Base-by-base conservation (phyloP, 1,284 basidiomycete species). In the Pseudomicrostroma phylloplanum region DNA sequence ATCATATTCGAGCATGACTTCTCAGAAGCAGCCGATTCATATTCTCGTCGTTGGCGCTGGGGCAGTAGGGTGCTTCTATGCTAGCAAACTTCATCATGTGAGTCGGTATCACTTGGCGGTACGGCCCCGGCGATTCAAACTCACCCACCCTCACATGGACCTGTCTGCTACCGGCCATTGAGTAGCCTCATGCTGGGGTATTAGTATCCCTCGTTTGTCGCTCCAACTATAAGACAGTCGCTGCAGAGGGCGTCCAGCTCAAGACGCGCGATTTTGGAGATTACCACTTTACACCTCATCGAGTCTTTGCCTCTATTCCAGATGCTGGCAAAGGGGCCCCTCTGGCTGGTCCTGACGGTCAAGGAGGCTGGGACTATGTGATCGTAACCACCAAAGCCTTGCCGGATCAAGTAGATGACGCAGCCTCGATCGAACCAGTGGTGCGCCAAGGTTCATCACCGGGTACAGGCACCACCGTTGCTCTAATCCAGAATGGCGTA, bases 401-500 rank as follows among this genome's bases (percentile, higher is more conserved):
- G 9, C 79, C 80, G 2, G 80, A 81, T 55, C 67, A 79, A 7
- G 70, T 74, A n/a, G 79, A 81, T 63, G 81, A 81, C 61, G 77
- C 80, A 23, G 70, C 68, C 12, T 65, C 74, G 17, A 72, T 82
- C 55, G 62, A 61, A 11, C 77, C 76, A 1, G 58, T 80, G 12
- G 77, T 81, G 2, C 56, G 62, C 3, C 30, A 36, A 36, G 30
- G 30, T 9, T 36, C 30, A 9, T 62, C 62, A 2, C 60, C 66
- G 19, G 54, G 57, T 0, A 58, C 59, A 1, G 72, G 74, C 26
- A 54, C 51, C 8, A 66, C 71, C 15, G 74, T 82, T 41, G 80
- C 82, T 3, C 67, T 82, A 17, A 80, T 82, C 57, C 82, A 82
- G 67, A 82, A 82, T 61, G 82, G 82, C 17, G 75, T 82, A 7